Evolutionary conservation across 2,329 filamentous ascomycete species (phyloP), one percentile per base, ranked within the genome.

Genomic region (Clarireedia monteithiana): DNA sequence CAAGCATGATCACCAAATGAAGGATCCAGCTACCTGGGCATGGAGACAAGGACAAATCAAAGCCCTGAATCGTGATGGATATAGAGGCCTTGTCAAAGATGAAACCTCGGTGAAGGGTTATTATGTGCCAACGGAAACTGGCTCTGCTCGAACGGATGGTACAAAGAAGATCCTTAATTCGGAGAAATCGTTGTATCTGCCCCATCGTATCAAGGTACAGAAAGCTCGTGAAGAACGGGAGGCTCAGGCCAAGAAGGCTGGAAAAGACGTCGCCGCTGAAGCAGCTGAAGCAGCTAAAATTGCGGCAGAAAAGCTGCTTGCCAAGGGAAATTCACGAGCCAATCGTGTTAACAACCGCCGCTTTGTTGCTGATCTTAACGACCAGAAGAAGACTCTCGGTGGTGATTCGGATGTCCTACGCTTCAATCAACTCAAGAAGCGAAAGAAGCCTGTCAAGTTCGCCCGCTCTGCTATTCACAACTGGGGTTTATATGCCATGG

Each of bases 371-470:
- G 94, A 97, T 67, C 86, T 99, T 64, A 95, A 95, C 69, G 89
- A 94, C 47, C 91, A 96, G 71, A 95, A 96, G 76, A 90, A 90
- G 73, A 87, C 85, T 12, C 79, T 90, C 20, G 87, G 86, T 53
- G 82, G 83, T 60, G 91, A 96, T 63, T 89, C 91, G 54, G 92
- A 96, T 66, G 90, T 94, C 30, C 83, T 99, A 66, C 88, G 92
- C 57, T 99, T 99, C 80, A 99, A 99, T 72, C 94, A 97, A 75
- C 84, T 99, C 57, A 96, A 97, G 80, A 99, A 97, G 75, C 88
- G 94, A 59, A 99, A 97, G 83, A 99, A 99, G 78, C 91, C 92
- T 1, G 94, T 99, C 70, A 94, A 95, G 70, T 99, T 99, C 73
- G 94, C 92, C 56, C 84, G 94, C 46, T 99, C 94, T 52, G 94